Evolutionary conservation across 2,329 filamentous ascomycete genomes (phyloP), one percentile per base, ranked within the genome.

Genomic region (Neofusicoccum kwambonambiense): DNA sequence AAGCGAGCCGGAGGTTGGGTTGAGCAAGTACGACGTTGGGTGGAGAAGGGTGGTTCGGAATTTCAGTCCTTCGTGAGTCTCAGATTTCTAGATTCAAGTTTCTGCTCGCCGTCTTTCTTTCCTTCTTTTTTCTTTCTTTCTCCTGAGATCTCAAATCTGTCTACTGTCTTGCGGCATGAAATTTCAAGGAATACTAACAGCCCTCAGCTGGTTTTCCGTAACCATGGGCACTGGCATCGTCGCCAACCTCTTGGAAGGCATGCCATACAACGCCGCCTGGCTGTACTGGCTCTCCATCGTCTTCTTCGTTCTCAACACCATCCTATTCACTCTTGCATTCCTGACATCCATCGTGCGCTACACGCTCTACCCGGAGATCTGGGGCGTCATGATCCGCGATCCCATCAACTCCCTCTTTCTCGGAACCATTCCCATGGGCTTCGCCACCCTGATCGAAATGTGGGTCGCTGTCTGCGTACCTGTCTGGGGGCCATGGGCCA

Each of bases 401-500:
- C 87, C 87, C 0, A 82, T 81, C 1, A 86, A 90, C 71, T 86
- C 84, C 3, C 78, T 90, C 66, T 90, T 90, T 68, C 74, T 90
- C 31, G 88, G 73, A 0, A 87, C 86, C 1, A 82, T 89, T 37
- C 87, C 87, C 1, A 89, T 89, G 84, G 87, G 82, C 0, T 81
- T 90, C 64, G 84, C 86, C 0, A 89, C 87, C 3, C 85, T 90
- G 62, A 83, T 89, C 68, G 86, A 86, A 68, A 87, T 88, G 86
- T 83, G 85, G 69, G 78, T 86, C 3, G 78, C 85, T 37, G 79
- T 84, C 41, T 88, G 87, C 73, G 78, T 81, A 8, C 82, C 81
- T 0, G 75, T 72, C 11, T 89, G 85, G 87, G 87, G 85, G 1
- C 68, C 78, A 27, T 83, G 84, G 79, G 76, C 82, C 31, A 75